Conservation (phyloP, 2,329 filamentous ascomycete species). For the Neofusicoccum parvum region DNA sequence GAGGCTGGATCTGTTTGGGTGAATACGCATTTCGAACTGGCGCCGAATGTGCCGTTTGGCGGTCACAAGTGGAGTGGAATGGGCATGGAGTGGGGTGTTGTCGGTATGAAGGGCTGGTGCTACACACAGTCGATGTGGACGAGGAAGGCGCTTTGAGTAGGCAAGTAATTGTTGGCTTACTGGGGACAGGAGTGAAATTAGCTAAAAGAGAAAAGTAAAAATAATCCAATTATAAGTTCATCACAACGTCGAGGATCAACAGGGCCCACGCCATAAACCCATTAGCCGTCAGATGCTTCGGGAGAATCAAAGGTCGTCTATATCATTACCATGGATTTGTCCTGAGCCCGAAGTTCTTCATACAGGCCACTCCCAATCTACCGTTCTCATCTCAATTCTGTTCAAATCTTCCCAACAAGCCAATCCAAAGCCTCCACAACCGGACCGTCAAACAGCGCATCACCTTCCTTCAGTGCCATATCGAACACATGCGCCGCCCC, state of each 20-base stretch:
- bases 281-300: too few relatives aligned
- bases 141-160: constrained; percentile 5
- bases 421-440: neutral
- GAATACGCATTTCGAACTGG: constrained; percentile 45
- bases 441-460: neutral
- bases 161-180: too few relatives aligned
- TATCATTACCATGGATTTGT: too few relatives aligned
- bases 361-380: too few relatives aligned
- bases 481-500: constrained; percentile 48
- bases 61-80: constrained; percentile 65
- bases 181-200: too few relatives aligned
- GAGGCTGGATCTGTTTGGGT: constrained; percentile 56
- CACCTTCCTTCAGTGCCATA: neutral
- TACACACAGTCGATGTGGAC: constrained; percentile 38
- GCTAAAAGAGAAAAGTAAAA: too few relatives aligned
- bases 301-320: too few relatives aligned
- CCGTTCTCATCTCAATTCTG: too few relatives aligned
- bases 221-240: too few relatives aligned
- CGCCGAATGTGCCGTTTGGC: constrained; percentile 57
- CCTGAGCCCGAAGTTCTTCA: too few relatives aligned
- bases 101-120: constrained; percentile 61
- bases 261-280: too few relatives aligned
- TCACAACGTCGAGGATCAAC: too few relatives aligned
- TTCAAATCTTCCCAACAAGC: neutral
- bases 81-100: constrained; percentile 62